A percentile compares a stretch with the other conserved stretches of the same genome.
Conservation (phyloP, 225 moss, liverwort and hornwort genomes). For the Rhytidiadelphus loreus region DNA sequence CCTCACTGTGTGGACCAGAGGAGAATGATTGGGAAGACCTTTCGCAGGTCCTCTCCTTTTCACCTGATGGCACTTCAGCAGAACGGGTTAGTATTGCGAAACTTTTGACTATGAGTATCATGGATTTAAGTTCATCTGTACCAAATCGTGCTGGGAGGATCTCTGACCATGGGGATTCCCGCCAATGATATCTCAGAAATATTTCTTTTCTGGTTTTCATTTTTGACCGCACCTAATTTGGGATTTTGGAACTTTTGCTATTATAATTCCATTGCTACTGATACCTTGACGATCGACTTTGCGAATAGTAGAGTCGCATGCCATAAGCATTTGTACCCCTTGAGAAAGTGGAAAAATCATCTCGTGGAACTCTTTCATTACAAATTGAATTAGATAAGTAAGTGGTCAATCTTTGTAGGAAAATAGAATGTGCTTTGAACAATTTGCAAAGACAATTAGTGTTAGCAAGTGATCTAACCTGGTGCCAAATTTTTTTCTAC, state of each 20-base stretch:
- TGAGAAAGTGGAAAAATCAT: background rate
- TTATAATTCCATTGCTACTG: background rate
- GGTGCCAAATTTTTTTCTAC: background rate
- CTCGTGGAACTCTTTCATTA: background rate
- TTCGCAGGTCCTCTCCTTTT: constrained; percentile 41
- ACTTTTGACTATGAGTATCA: background rate
- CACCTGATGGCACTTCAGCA: constrained; percentile 50
- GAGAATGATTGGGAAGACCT: constrained; percentile 37
- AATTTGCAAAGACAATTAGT: background rate
- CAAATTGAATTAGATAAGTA: background rate
- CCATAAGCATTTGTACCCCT: background rate
- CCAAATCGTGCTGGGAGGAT: background rate
- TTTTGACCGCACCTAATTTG: background rate
- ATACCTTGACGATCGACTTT: background rate
- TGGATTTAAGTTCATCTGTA: background rate
- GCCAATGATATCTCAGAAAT: background rate
- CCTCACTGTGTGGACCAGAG: constrained; percentile 2
- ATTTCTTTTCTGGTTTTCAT: background rate
- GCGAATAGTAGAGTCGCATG: background rate
- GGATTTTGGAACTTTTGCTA: background rate
- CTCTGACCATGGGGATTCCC: background rate
- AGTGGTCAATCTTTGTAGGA: background rate
- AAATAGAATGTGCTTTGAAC: background rate
- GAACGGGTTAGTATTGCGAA: constrained; percentile 13
- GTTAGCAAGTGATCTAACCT: too few species aligned